These are phyloP conservation scores for Eremothecium sinecaudum DNA, from an alignment of 1,139 yeast species.

Conservation along the genomic window DNA sequence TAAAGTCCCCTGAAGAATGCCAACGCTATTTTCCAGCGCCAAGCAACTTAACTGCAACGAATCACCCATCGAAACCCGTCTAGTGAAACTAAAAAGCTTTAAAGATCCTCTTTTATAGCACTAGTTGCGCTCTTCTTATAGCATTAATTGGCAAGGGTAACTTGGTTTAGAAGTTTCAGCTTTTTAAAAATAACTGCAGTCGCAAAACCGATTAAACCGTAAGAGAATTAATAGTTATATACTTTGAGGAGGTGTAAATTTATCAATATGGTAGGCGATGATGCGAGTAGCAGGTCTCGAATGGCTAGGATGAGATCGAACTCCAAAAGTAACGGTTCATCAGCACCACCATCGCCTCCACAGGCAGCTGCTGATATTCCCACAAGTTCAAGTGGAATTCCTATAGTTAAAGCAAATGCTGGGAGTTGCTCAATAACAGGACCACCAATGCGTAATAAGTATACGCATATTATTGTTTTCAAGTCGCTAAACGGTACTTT, in stretches of 20 bases:
- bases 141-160: neutral
- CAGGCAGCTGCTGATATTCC: neutral
- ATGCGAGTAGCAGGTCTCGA: slow-evolving; percentile 2
- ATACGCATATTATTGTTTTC: slow-evolving; percentile 48
- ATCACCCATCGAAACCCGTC: slow-evolving; percentile 18
- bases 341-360: slow-evolving; percentile 8
- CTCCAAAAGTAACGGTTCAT: slow-evolving; percentile 27
- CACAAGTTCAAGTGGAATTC: neutral
- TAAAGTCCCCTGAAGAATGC: slow-evolving; percentile 16
- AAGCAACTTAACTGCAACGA: slow-evolving; percentile 19
- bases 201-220: no score
- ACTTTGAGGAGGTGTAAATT: no score
- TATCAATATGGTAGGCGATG: slow-evolving; percentile 3
- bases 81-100: neutral
- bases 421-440: neutral
- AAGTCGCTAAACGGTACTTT: slow-evolving; percentile 75
- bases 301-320: slow-evolving; percentile 20
- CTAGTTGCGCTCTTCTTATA: neutral
- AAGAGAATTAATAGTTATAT: no score
- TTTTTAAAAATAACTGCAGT: no score
- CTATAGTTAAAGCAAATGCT: neutral
- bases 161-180: no score
- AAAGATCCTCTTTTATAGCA: neutral
- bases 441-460: slow-evolving; percentile 22
- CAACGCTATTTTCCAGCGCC: slow-evolving; percentile 18